These are phyloP conservation scores for Pachyrhizus erosus DNA, from an alignment of 306 rosid genomes.

Conservation along the genomic window DNA sequence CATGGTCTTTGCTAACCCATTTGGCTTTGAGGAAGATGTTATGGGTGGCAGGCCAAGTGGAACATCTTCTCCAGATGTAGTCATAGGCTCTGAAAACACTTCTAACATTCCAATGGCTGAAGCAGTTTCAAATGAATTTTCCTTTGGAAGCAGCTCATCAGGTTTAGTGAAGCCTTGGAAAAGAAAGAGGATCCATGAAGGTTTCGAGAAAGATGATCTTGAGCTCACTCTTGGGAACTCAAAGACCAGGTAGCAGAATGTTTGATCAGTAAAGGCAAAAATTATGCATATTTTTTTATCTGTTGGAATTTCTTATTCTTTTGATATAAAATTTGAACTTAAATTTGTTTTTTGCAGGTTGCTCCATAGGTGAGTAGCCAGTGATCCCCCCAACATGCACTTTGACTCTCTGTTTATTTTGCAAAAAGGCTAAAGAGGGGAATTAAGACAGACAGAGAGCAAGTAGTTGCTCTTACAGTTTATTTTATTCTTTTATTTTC, in stretches of 20 bases:
- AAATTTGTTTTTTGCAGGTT: constrained; percentile 52
- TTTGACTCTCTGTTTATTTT: constrained; percentile 44
- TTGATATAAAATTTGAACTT: constrained; percentile 27
- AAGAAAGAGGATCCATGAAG: constrained; percentile 91
- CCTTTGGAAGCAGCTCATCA: constrained; percentile 72
- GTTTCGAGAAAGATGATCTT: constrained; percentile 76
- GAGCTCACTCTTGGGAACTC: constrained; percentile 95
- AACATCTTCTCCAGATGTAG: constrained; percentile 87
- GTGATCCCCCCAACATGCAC: constrained; percentile 37
- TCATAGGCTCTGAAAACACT: constrained; percentile 74
- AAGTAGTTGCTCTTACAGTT: constrained; percentile 48
- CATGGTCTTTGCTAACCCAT: constrained; percentile 79
- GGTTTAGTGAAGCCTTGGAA: constrained; percentile 88
- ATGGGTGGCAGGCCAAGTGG: constrained; percentile 80
- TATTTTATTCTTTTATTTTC: constrained; percentile 41
- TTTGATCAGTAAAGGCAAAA: constrained; percentile 12
- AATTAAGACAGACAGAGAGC: constrained; percentile 45
- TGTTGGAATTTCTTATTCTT: neutral
- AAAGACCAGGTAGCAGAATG: constrained; percentile 63
- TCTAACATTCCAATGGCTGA: constrained; percentile 86
- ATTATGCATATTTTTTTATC: neutral
- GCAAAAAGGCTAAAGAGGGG: constrained; percentile 41
- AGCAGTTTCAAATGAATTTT: constrained; percentile 76
- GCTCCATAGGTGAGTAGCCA: constrained; percentile 37
- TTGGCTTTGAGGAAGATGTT: constrained; percentile 79